Evolutionary conservation across 495 filamentous ascomycete genomes (phyloP), one percentile per base, ranked within the genome.

Genomic region (Thozetella sp.): DNA sequence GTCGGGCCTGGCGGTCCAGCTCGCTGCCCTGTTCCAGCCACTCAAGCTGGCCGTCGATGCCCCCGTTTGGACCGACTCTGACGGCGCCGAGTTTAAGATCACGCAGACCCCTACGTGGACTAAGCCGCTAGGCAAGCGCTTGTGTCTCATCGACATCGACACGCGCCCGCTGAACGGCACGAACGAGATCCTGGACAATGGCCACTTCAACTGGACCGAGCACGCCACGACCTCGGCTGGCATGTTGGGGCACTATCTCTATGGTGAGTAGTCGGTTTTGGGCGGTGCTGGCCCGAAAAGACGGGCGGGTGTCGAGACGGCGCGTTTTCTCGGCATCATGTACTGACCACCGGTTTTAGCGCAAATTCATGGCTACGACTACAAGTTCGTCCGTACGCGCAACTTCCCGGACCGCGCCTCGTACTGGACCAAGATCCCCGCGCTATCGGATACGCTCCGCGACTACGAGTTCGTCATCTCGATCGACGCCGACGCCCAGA

Each of bases 281-380:
- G 22, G 13, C 25, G 43, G n/a, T n/a, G 11, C 34, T 43, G 10
- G 34, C 34, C 34, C 34, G n/a, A n/a, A 43, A 43, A 11, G n/a
- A 43, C 11, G 11, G 10, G 34, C 10, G 11, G 11, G 11, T n/a
- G n/a, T 43, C n/a, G n/a, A n/a, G n/a, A n/a, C 17, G 9, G 9
- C 46, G 9, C 19, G 46, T 19, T 19, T 19, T 2, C 15, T 22
- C 54, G 30, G 6, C 30, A 17, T 17, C 9, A 17, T 56, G 24
- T 23, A 4, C 25, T 45, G 2, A 30, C 19, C 9, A 13, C 48
- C 6, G 30, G 30, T 24, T 34, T 2, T 30, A 79, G 78, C 81
- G 40, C 69, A 60, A 53, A 78, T 84, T 48, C 81, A 84, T 64
- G 78, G 78, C 58, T 83, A 84, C 72, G 74, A 80, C 56, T 84